Conservation (phyloP, 208 protist species). For the Crithidia expoeki region DNA sequence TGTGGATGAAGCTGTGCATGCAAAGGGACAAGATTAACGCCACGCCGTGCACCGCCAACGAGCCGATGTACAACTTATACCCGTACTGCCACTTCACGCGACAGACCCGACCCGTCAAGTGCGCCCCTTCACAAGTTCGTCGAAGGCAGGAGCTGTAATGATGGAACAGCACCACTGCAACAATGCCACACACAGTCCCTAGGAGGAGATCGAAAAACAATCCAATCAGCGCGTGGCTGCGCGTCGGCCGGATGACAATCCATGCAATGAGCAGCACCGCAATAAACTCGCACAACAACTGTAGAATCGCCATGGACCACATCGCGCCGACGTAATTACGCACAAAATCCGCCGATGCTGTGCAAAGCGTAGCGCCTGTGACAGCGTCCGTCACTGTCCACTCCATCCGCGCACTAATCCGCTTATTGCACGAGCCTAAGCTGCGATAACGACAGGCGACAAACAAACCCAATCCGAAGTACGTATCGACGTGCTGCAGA, state of each 20-base stretch:
- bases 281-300: conserved; percentile 41
- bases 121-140: conserved; percentile 39
- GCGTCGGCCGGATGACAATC: conserved; percentile 60
- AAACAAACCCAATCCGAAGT: conserved; percentile 59
- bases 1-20: conserved; percentile 59
- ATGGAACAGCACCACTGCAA: conserved; percentile 55
- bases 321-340: conserved; percentile 44
- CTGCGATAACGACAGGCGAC: conserved; percentile 42
- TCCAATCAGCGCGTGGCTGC: conserved; percentile 35
- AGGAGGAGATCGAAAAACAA: conserved; percentile 39
- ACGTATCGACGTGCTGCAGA: conserved; percentile 29
- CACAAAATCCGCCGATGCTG: conserved; percentile 31
- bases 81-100: conserved; percentile 49
- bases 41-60: conserved; percentile 49
- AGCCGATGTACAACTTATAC: conserved; percentile 62
- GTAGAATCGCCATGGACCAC: conserved; percentile 54
- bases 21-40: conserved; percentile 49
- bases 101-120: conserved; percentile 27
- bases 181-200: conserved; percentile 39
- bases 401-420: conserved; percentile 25
- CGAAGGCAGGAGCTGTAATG: conserved; percentile 59
- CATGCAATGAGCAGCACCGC: conserved; percentile 34
- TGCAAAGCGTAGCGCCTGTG: conserved; percentile 50
- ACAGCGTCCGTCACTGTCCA: conserved; percentile 35
- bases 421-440: conserved; percentile 38